phyloP scores from a whole-genome alignment of 2,329 filamentous ascomycete species.

The Pseudogymnoascus sp. region DNA sequence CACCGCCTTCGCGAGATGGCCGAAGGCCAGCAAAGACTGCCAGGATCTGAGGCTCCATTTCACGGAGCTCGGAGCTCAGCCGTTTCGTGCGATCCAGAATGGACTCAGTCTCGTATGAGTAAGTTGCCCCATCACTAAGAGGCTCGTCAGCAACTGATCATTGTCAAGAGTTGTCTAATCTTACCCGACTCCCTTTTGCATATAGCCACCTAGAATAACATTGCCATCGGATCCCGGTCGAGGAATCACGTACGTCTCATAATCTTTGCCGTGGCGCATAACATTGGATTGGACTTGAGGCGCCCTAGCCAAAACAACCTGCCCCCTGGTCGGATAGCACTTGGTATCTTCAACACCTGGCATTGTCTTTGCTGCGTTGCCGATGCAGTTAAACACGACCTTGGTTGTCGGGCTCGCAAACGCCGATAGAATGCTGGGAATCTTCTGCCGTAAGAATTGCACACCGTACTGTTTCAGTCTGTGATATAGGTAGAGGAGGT shows the following conservation, averaged over 20 bases:
- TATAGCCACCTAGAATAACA: constrained; percentile 33
- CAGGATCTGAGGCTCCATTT: constrained; percentile 25
- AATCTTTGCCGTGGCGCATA: constrained; percentile 33
- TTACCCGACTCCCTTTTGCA: constrained; percentile 30
- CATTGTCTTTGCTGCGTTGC: constrained; percentile 12
- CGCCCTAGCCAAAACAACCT: constrained; percentile 27
- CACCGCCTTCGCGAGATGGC: constrained; percentile 31
- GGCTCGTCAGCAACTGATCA: not conserved
- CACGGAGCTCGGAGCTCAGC: constrained; percentile 27
- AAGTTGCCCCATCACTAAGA: constrained; percentile 28
- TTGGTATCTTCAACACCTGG: constrained; percentile 16
- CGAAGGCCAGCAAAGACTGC: constrained; percentile 28
- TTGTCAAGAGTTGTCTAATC: constrained; percentile 8
- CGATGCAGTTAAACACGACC: constrained; percentile 14
- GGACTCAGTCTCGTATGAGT: constrained; percentile 30
- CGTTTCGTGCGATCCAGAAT: constrained; percentile 30
- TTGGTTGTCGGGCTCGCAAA: constrained; percentile 14
- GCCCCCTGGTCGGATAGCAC: constrained; percentile 21
- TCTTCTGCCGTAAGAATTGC: constrained; percentile 25
- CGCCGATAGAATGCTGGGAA: constrained; percentile 24
- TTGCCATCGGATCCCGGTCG: constrained; percentile 31
- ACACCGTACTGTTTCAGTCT: constrained; percentile 27
- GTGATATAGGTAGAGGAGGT: constrained; percentile 28
- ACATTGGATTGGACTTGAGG: constrained; percentile 31
- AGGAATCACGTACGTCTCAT: constrained; percentile 35